phyloP scores from a whole-genome alignment of 78 protist species.

The Creolimax fragrantissima region DNA sequence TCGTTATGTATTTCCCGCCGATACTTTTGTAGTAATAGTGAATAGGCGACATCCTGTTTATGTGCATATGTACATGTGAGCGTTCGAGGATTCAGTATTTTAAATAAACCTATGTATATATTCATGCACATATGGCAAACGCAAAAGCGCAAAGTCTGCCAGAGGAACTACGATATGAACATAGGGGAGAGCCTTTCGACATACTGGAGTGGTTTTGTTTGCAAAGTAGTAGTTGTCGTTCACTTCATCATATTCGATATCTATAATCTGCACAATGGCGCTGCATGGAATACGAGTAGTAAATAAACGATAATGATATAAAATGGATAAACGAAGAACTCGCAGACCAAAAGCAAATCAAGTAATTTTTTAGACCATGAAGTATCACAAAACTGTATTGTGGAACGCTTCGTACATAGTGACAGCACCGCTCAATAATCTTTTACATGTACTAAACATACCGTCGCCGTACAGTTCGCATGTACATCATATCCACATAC shows the following conservation, averaged over 20 bases:
- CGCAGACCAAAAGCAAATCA: too few species aligned
- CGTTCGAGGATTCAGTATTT: background rate
- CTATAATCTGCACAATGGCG: background rate
- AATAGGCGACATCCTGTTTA: background rate
- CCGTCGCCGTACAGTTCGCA: too few species aligned
- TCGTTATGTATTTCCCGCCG: background rate
- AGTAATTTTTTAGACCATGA: too few species aligned
- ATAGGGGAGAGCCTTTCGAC: background rate
- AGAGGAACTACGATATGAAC: too few species aligned
- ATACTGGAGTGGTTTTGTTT: slow-evolving; percentile 1
- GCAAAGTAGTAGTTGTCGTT: background rate
- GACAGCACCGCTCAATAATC: too few species aligned
- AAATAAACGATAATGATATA: too few species aligned
- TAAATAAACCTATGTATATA: background rate
- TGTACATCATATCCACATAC: too few species aligned
- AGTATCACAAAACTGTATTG: too few species aligned
- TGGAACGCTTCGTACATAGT: too few species aligned
- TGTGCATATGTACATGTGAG: background rate
- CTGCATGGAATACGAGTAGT: background rate
- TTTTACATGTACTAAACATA: too few species aligned
- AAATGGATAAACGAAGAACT: too few species aligned
- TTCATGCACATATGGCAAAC: background rate
- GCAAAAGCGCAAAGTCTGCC: too few species aligned
- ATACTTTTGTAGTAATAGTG: background rate
- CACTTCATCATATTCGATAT: background rate